Percentiles rank a stretch among this genome's conserved stretches.
Evolutionary conservation across 495 filamentous ascomycete genomes (phyloP).

Genomic region (Penicillium roqueforti): DNA sequence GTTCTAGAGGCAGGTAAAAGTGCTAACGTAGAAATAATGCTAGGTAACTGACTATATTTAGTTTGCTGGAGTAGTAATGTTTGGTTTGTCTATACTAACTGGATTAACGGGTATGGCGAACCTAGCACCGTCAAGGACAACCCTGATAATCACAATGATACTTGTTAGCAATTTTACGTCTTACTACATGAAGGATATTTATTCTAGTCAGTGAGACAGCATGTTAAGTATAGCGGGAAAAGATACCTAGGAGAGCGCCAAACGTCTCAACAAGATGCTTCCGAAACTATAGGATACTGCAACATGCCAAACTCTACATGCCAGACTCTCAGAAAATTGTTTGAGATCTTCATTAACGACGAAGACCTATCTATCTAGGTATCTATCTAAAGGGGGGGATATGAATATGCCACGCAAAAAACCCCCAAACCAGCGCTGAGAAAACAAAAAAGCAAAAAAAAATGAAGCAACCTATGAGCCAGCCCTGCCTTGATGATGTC

Average conservation of each 20-base stretch:
- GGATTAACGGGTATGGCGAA: neutral
- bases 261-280: too few species aligned
- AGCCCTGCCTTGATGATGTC: slow-evolving; percentile 6
- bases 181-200: too few species aligned
- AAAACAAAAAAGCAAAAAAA: slow-evolving; percentile 11
- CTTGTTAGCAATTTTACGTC: neutral
- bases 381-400: slow-evolving; percentile 8
- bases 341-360: neutral
- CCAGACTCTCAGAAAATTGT: neutral
- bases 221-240: too few species aligned
- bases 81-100: neutral
- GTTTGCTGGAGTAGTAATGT: neutral
- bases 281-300: neutral
- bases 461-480: slow-evolving; percentile 8
- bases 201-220: too few species aligned
- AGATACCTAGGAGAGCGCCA: too few species aligned
- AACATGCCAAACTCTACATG: neutral
- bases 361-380: slow-evolving; percentile 25
- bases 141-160: neutral
- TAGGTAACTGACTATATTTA: neutral
- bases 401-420: slow-evolving; percentile 10
- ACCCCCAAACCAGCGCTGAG: slow-evolving; percentile 7
- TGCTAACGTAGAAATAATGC: neutral
- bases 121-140: neutral
- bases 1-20: neutral